phyloP scores from a whole-genome alignment of 108 stramenopile species.

The Cyclostephanos invisitatus region DNA sequence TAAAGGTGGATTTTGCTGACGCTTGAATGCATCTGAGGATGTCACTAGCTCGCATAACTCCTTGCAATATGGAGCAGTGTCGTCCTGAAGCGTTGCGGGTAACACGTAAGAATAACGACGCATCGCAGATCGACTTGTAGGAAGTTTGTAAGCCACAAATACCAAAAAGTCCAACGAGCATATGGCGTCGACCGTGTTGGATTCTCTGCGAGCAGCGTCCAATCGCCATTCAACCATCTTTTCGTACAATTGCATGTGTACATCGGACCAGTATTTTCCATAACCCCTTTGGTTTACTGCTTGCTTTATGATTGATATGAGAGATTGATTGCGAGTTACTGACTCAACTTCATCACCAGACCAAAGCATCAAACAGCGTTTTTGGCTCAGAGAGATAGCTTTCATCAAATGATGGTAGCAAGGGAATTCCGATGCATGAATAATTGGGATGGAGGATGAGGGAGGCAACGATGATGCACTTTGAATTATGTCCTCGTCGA shows the following conservation, averaged over 20 bases:
- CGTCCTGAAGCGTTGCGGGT: constrained; percentile 49
- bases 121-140: constrained; percentile 38
- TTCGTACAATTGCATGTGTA: constrained; percentile 60
- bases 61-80: constrained; percentile 27
- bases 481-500: not conserved
- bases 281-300: constrained; percentile 29
- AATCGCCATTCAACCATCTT: constrained; percentile 62
- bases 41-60: constrained; percentile 22
- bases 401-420: constrained; percentile 61
- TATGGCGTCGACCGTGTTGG: constrained; percentile 42
- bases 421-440: constrained; percentile 52
- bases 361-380: constrained; percentile 69
- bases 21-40: constrained; percentile 14
- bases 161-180: constrained; percentile 71
- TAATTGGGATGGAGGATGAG: constrained; percentile 10
- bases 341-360: constrained; percentile 47
- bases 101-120: constrained; percentile 47
- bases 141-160: constrained; percentile 54
- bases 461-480: not conserved
- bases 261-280: constrained; percentile 51
- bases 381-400: constrained; percentile 65
- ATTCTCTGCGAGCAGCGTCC: constrained; percentile 44
- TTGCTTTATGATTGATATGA: constrained; percentile 50
- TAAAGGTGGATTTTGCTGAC: constrained; percentile 8
- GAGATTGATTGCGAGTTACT: constrained; percentile 38